phyloP scores from a whole-genome alignment of 2,329 filamentous ascomycete genomes.

The Aspergillus tamarii region DNA sequence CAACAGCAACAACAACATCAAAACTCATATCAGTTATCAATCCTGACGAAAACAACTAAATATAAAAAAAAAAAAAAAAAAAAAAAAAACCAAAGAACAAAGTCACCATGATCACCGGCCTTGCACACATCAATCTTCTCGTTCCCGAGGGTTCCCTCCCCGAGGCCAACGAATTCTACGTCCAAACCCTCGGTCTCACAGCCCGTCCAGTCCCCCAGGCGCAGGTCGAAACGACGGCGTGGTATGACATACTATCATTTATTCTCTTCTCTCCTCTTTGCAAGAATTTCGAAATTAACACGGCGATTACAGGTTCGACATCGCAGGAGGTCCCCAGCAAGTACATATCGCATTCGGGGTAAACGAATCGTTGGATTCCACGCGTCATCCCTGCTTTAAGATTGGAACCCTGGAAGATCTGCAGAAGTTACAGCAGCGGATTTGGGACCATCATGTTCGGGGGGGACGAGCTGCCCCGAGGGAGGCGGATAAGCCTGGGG shows the following conservation, averaged over 20 bases:
- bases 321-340: constrained; percentile 58
- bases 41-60: background rate
- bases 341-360: constrained; percentile 57
- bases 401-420: constrained; percentile 54
- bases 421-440: constrained; percentile 48
- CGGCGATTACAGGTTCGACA: constrained; percentile 52
- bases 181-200: constrained; percentile 58
- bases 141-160: constrained; percentile 58
- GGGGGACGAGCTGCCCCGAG: constrained; percentile 56
- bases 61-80: background rate
- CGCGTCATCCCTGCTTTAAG: constrained; percentile 63
- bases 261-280: background rate
- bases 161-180: constrained; percentile 59
- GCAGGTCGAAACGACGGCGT: constrained; percentile 57
- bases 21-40: background rate
- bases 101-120: constrained; percentile 53
- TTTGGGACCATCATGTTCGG: constrained; percentile 56
- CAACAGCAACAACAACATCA: background rate
- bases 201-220: constrained; percentile 56
- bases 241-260: constrained; percentile 42
- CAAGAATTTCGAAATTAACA: constrained; percentile 17
- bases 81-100: too few relatives aligned
- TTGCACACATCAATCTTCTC: constrained; percentile 63
- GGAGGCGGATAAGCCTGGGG: constrained; percentile 60
- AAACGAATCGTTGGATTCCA: constrained; percentile 43